A percentile compares a stretch with the other conserved stretches of the same genome.
These are phyloP conservation scores for Pseudognaphalium luteoalbum DNA, from an alignment of 129 eudicot genomes.

Conservation along the genomic window DNA sequence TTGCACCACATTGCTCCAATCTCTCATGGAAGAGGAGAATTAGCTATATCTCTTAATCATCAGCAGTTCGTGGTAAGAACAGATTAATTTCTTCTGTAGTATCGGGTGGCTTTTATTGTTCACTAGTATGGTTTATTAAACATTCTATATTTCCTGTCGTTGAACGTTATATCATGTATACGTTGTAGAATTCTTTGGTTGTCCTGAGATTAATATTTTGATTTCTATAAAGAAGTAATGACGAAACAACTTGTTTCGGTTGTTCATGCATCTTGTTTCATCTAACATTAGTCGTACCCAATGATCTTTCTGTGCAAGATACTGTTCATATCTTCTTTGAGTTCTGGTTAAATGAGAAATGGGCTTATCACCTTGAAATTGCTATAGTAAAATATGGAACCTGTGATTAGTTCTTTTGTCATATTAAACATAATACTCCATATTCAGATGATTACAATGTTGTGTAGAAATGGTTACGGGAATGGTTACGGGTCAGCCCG, in stretches of 20 bases:
- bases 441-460: too few species aligned
- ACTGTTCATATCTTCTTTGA: neutral
- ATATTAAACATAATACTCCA: too few species aligned
- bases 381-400: neutral
- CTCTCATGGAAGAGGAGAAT: slow-evolving; percentile 46
- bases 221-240: neutral
- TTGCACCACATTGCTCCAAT: slow-evolving; percentile 48
- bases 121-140: neutral
- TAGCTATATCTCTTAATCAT: slow-evolving; percentile 18
- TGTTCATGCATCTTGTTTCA: slow-evolving; percentile 2
- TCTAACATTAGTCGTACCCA: neutral
- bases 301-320: neutral
- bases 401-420: too few species aligned
- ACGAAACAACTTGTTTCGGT: slow-evolving; percentile 24
- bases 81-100: slow-evolving; percentile 21
- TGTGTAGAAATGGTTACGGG: too few species aligned
- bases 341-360: neutral
- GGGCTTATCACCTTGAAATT: neutral
- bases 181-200: slow-evolving; percentile 23
- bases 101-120: slow-evolving; percentile 1
- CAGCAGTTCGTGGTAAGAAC: slow-evolving; percentile 9
- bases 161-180: slow-evolving; percentile 9
- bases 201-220: slow-evolving; percentile 25
- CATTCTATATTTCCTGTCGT: slow-evolving; percentile 21
- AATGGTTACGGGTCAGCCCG: too few species aligned